Base-by-base conservation (phyloP, 164 flowering plant genomes). In the Stephania cephalantha region DNA sequence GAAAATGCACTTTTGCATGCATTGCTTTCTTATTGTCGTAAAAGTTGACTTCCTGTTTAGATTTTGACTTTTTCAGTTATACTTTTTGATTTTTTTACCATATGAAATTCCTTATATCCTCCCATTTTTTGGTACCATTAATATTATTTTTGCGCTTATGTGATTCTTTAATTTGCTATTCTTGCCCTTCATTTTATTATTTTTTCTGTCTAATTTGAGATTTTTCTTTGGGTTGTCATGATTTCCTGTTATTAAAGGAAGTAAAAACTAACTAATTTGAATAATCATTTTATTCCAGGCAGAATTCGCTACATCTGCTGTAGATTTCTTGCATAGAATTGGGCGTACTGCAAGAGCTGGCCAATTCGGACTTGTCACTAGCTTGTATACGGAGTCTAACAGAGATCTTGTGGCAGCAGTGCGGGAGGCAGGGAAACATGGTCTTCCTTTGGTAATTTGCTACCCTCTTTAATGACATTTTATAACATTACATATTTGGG, bases 301-400 rank as follows among this genome's bases (percentile, higher is more conserved):
- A 70, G 99, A 95, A 71, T 95, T 95, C 84, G 97, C 98, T 25
- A 88, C 85, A 65, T 95, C 91, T 72, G 99, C 98, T 72, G 91
- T 93, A 48, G 98, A 93, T 81, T 95, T 95, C 78, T 72, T 95
- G 85, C 99, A 95, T 73, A 89, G 99, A 78, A 84, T 92, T 75
- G 99, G 98, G 22, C 91, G 99, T 50, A 92, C 99, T 63, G 99
- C 91, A 75, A 86, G 99, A 84, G 99, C 98, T 72, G 98, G 98
- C 76, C 91, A 89, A 74, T 83, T 72, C 79, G 99, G 99, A 74
- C 87, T 86, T 72, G 97, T 96, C 68, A 92, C 99, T 45, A 96
- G 91, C 79, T 81, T 96, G 69, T 94, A 90, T 78, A 87, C 89
- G 31, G 87, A 88, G 79, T 80, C 95, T 65, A 91, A 86, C 73